Evolutionary conservation across 1,284 basidiomycete species (phyloP).

Genomic region (Cryptococcus sp.): DNA sequence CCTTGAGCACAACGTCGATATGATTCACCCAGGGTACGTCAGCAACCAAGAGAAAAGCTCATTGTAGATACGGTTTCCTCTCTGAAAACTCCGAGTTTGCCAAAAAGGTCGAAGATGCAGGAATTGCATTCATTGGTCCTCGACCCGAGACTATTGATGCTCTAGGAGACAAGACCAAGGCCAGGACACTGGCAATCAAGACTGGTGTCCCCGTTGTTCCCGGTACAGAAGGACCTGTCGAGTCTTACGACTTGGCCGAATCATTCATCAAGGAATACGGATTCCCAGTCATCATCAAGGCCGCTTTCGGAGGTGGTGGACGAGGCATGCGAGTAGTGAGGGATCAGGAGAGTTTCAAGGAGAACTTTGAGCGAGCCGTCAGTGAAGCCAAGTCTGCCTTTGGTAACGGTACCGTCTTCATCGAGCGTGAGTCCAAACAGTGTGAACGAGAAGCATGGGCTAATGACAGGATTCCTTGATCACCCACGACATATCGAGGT

Average conservation of each 20-base stretch:
- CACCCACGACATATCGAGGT: constrained; percentile 97
- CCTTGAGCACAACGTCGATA: constrained; percentile 94
- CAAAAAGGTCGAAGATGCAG: constrained; percentile 92
- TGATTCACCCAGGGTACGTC: constrained; percentile 94
- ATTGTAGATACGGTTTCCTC: constrained; percentile 85
- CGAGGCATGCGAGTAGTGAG: constrained; percentile 98
- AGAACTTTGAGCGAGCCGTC: constrained; percentile 87
- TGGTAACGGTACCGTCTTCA: constrained; percentile 97
- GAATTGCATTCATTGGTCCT: constrained; percentile 95
- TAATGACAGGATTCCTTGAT: constrained; percentile 68
- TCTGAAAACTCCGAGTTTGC: constrained; percentile 97
- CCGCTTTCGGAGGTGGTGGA: constrained; percentile 97
- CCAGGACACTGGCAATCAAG: constrained; percentile 71
- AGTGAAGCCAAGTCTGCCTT: constrained; percentile 94
- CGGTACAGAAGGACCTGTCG: constrained; percentile 92
- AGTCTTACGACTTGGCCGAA: constrained; percentile 72
- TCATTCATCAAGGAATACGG: constrained; percentile 91
- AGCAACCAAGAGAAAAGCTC: too few relatives aligned
- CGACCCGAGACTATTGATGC: constrained; percentile 95
- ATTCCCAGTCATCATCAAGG: constrained; percentile 97
- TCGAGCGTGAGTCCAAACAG: constrained; percentile 61
- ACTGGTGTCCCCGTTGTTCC: constrained; percentile 93
- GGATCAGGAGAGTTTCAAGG: constrained; percentile 84
- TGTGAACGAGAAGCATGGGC: not conserved
- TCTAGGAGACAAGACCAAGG: constrained; percentile 98